Evolutionary conservation across 73 alveolate species (phyloP).

Genomic region (Paramecium caudatum): DNA sequence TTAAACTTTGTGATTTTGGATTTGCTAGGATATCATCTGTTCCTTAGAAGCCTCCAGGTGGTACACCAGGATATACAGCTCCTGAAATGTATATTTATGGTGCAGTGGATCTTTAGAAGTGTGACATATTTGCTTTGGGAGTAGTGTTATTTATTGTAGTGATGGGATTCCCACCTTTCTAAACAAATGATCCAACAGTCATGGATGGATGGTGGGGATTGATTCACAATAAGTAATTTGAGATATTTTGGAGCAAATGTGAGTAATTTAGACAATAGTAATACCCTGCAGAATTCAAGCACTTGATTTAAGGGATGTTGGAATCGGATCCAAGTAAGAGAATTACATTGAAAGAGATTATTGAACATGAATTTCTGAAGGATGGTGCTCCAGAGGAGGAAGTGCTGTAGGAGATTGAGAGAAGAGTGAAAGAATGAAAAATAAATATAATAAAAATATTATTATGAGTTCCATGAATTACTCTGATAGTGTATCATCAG

Average conservation of each 20-base stretch:
- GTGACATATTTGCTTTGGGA: conserved; percentile 58
- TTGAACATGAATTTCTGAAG: conserved; percentile 11
- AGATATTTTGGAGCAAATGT: conserved; percentile 36
- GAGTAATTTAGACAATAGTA: neutral
- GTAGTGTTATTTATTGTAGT: conserved; percentile 54
- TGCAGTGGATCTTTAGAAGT: neutral
- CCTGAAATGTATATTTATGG: conserved; percentile 27
- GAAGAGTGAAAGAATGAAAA: conserved; percentile 39
- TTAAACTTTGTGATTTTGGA: conserved; percentile 67
- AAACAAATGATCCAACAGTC: conserved; percentile 19
- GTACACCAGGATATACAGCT: conserved; percentile 65
- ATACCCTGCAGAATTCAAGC: neutral
- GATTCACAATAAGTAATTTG: neutral
- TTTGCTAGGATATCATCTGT: conserved; percentile 1
- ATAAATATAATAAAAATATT: neutral
- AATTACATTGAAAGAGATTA: neutral
- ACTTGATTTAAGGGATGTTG: neutral
- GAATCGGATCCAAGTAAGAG: conserved; percentile 47
- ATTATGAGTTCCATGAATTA: neutral
- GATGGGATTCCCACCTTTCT: conserved; percentile 64
- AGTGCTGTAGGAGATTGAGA: neutral
- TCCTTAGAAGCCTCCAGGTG: conserved; percentile 46
- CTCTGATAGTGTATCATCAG: conserved; percentile 15
- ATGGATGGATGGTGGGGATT: conserved; percentile 67
- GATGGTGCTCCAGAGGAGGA: conserved; percentile 31